phyloP scores from a whole-genome alignment of 2,329 filamentous ascomycete species.

The Cadophora gregata region DNA sequence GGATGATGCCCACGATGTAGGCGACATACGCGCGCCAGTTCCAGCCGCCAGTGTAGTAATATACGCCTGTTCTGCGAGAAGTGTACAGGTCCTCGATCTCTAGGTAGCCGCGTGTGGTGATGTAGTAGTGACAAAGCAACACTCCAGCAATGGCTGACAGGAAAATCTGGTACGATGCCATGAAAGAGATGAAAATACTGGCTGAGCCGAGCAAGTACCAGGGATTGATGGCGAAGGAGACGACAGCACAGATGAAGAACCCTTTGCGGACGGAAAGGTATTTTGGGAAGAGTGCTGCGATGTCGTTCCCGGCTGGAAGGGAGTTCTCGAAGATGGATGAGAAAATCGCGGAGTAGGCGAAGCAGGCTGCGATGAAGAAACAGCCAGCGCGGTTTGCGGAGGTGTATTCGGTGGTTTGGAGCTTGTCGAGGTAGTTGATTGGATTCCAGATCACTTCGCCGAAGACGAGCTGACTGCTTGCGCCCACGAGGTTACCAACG shows the following conservation, averaged over 20 bases:
- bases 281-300: constrained; percentile 47
- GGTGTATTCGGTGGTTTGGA: constrained; percentile 46
- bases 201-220: constrained; percentile 48
- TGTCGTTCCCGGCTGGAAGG: constrained; percentile 49
- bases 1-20: constrained; percentile 47
- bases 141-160: constrained; percentile 51
- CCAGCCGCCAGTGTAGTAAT: constrained; percentile 46
- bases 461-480: constrained; percentile 43
- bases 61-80: constrained; percentile 39
- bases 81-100: constrained; percentile 47
- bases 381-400: constrained; percentile 47
- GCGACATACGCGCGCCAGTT: constrained; percentile 46
- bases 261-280: constrained; percentile 49
- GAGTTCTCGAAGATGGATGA: constrained; percentile 52
- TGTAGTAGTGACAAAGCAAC: constrained; percentile 51
- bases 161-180: constrained; percentile 52
- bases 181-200: constrained; percentile 48
- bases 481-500: constrained; percentile 49
- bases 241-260: constrained; percentile 47
- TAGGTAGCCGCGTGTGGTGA: constrained; percentile 47
- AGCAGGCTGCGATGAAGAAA: constrained; percentile 50
- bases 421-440: constrained; percentile 45
- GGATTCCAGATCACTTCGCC: constrained; percentile 48
- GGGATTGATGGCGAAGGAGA: constrained; percentile 47
- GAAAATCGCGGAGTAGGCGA: constrained; percentile 52